These are phyloP conservation scores for Dimocarpus longan DNA, from an alignment of 345 rosid genomes.

Conservation along the genomic window DNA sequence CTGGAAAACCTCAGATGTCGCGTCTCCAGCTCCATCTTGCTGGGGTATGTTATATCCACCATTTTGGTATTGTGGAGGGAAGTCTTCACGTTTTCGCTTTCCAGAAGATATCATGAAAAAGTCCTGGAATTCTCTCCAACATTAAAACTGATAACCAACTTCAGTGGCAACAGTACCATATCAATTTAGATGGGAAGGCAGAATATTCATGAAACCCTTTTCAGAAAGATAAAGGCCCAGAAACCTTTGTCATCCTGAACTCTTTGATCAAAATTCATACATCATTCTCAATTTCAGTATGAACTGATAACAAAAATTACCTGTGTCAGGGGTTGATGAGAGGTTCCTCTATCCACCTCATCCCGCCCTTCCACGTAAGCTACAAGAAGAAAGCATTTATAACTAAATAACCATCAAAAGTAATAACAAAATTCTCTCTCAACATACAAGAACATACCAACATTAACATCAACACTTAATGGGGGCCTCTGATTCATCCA, in stretches of 20 bases:
- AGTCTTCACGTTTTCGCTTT: conserved; percentile 93
- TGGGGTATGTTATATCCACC: conserved; percentile 88
- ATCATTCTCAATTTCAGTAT: conserved; percentile 12
- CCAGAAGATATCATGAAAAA: conserved; percentile 78
- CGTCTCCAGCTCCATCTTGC: conserved; percentile 93
- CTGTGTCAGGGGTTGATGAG: conserved; percentile 79
- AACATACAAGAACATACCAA: conserved; percentile 62
- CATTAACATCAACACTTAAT: conserved; percentile 81
- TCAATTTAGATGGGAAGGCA: conserved; percentile 16
- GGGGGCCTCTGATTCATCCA: conserved; percentile 81
- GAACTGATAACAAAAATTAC: conserved; percentile 41
- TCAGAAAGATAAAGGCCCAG: conserved; percentile 3
- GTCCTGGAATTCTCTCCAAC: conserved; percentile 60
- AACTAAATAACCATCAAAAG: conserved; percentile 23
- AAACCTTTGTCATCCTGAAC: conserved; percentile 17
- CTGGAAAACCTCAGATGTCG: conserved; percentile 42
- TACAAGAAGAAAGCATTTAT: conserved; percentile 30
- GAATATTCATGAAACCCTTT: conserved; percentile 10
- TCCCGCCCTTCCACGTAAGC: conserved; percentile 97
- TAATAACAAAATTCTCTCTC: conserved; percentile 11
- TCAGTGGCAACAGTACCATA: conserved; percentile 6
- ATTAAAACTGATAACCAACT: conserved; percentile 31
- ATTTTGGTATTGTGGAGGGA: conserved; percentile 63
- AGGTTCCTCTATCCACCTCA: conserved; percentile 74
- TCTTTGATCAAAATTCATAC: conserved; percentile 11